phyloP scores from a whole-genome alignment of 2,329 filamentous ascomycete genomes.

The Daldinia sp. region DNA sequence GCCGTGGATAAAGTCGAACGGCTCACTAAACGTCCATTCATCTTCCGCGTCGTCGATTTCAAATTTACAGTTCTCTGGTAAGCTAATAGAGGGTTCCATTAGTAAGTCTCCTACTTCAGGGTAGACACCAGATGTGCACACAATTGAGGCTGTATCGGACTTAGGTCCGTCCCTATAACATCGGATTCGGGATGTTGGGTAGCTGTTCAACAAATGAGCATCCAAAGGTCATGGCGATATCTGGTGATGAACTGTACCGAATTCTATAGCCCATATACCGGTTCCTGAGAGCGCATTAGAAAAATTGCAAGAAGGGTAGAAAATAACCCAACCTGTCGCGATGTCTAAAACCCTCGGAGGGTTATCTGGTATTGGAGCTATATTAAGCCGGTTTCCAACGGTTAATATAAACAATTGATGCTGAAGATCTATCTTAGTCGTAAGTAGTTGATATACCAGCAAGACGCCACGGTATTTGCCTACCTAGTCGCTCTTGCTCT shows the following conservation, averaged over 20 bases:
- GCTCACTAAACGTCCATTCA: conserved; percentile 57
- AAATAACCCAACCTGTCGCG: conserved; percentile 46
- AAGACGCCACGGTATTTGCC: conserved; percentile 22
- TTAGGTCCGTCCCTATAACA: conserved; percentile 56
- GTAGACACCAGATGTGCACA: conserved; percentile 8
- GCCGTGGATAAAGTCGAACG: conserved; percentile 63
- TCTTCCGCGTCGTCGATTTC: conserved; percentile 63
- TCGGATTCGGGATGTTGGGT: conserved; percentile 50
- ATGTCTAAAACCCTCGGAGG: conserved; percentile 57
- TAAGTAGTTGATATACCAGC: neutral
- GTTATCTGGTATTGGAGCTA: conserved; percentile 53
- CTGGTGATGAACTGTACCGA: conserved; percentile 44
- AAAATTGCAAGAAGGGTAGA: neutral
- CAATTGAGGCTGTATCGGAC: conserved; percentile 56
- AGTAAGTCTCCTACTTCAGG: neutral
- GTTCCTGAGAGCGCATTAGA: conserved; percentile 46
- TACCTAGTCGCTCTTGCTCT: conserved; percentile 47
- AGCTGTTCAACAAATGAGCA: conserved; percentile 40
- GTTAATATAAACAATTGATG: conserved; percentile 52
- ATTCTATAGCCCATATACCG: conserved; percentile 60
- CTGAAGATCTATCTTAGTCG: conserved; percentile 47
- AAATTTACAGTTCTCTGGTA: conserved; percentile 63
- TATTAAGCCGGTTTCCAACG: conserved; percentile 52
- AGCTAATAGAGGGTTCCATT: conserved; percentile 30
- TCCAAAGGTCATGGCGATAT: neutral